These are phyloP conservation scores for Sphenostylis stenocarpa DNA, from an alignment of 306 rosid species.

Conservation along the genomic window DNA sequence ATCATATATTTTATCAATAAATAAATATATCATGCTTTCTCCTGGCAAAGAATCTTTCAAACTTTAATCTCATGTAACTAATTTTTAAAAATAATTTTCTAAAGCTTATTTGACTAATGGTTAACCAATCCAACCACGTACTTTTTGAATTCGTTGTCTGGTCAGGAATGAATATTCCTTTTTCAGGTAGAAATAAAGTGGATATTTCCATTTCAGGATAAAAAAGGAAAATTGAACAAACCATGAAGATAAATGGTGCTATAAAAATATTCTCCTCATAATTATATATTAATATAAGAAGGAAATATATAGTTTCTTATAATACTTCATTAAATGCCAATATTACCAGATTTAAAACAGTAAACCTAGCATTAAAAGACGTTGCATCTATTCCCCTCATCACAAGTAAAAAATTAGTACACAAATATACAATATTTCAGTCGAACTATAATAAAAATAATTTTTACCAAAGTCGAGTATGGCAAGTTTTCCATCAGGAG, in stretches of 20 bases:
- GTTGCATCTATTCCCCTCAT: background rate
- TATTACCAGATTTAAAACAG: slow-evolving; percentile 20
- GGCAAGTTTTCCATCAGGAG: slow-evolving; percentile 97
- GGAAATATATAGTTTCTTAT: slow-evolving; percentile 5
- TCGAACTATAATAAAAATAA: slow-evolving; percentile 26
- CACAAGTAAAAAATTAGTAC: background rate
- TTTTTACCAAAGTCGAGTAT: slow-evolving; percentile 94
- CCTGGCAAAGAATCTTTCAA: background rate
- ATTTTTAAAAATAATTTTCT: background rate
- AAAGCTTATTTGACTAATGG: background rate
- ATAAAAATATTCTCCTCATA: background rate
- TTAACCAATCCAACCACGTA: background rate
- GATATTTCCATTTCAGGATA: background rate
- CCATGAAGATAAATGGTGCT: background rate
- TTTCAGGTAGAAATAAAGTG: background rate
- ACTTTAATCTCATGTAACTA: background rate
- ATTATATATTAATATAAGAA: background rate
- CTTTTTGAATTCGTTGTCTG: background rate
- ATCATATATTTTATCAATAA: slow-evolving; percentile 1
- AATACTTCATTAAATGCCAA: background rate
- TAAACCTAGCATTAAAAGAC: background rate
- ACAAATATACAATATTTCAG: slow-evolving; percentile 25
- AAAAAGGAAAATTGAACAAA: background rate
- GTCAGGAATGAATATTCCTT: background rate
- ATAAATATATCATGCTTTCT: background rate